A percentile compares a stretch with the other conserved stretches of the same genome.
Evolutionary conservation across 2,329 filamentous ascomycete species (phyloP).

Genomic region (Nectriaceae sp.): DNA sequence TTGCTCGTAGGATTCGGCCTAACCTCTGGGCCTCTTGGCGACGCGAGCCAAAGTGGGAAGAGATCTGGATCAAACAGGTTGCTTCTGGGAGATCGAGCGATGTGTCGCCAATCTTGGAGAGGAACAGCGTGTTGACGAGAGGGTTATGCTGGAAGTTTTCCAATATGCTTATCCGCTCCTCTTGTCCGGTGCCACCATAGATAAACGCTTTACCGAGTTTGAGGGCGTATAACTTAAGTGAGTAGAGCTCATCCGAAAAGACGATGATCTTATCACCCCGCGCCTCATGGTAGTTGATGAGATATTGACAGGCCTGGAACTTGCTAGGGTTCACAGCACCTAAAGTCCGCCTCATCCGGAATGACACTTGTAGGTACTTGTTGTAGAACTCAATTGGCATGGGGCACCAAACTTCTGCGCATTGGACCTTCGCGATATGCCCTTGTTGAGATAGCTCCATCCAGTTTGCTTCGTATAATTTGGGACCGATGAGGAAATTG

Average conservation of each 20-base stretch:
- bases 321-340: conserved; percentile 94
- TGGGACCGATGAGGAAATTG: conserved; percentile 91
- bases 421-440: conserved; percentile 90
- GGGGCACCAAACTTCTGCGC: conserved; percentile 93
- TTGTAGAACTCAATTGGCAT: conserved; percentile 95
- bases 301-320: conserved; percentile 89
- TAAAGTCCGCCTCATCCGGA: conserved; percentile 44
- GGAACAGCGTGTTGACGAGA: conserved; percentile 82
- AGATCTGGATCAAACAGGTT: conserved; percentile 92
- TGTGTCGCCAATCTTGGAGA: conserved; percentile 94
- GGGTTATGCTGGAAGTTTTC: conserved; percentile 92
- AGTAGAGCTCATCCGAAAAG: conserved; percentile 93
- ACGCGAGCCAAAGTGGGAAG: conserved; percentile 90
- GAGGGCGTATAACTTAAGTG: conserved; percentile 75
- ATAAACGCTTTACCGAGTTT: conserved; percentile 84
- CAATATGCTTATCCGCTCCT: conserved; percentile 78
- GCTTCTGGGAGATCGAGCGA: conserved; percentile 91
- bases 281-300: conserved; percentile 91
- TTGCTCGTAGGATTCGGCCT: conserved; percentile 85
- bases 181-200: conserved; percentile 79
- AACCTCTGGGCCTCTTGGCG: conserved; percentile 91
- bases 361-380: conserved; percentile 72
- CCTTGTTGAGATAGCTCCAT: conserved; percentile 92
- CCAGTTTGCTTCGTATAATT: conserved; percentile 95
- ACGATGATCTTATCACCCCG: conserved; percentile 95